These are phyloP conservation scores for Lepraria neglecta DNA, from an alignment of 495 filamentous ascomycete species.

Conservation along the genomic window DNA sequence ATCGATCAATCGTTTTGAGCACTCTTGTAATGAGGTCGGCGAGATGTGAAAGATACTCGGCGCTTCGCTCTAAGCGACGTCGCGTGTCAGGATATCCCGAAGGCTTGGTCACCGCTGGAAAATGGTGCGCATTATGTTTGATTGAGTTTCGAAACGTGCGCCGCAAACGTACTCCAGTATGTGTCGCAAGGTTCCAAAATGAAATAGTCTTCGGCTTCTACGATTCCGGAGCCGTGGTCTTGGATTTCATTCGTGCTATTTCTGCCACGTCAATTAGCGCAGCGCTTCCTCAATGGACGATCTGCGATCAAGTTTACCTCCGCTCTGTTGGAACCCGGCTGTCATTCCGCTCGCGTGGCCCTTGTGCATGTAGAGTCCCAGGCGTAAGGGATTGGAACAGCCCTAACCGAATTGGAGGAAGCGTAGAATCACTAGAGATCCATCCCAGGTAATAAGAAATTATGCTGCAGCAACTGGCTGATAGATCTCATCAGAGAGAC, in stretches of 20 bases:
- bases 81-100: slow-evolving; percentile 8
- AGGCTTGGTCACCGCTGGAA: neutral
- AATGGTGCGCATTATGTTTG: neutral
- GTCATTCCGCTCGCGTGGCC: neutral
- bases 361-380: neutral
- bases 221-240: slow-evolving; percentile 3
- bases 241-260: slow-evolving; percentile 5
- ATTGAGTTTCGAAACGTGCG: neutral
- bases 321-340: neutral
- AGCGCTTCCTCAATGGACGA: slow-evolving; percentile 2
- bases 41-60: neutral
- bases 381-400: neutral
- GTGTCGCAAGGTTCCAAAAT: neutral
- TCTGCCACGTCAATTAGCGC: slow-evolving; percentile 19
- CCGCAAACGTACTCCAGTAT: neutral
- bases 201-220: slow-evolving; percentile 2
- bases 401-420: slow-evolving; percentile 1
- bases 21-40: too few species aligned
- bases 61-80: slow-evolving; percentile 9
- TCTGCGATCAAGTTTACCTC: neutral
- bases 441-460: neutral
- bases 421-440: neutral
- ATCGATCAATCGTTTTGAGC: too few species aligned
- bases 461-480: neutral
- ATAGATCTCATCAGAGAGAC: neutral